A percentile compares a stretch with the other conserved stretches of the same genome.
phyloP scores from a whole-genome alignment of 75 land plant species.

The Ceratopteris richardii region DNA sequence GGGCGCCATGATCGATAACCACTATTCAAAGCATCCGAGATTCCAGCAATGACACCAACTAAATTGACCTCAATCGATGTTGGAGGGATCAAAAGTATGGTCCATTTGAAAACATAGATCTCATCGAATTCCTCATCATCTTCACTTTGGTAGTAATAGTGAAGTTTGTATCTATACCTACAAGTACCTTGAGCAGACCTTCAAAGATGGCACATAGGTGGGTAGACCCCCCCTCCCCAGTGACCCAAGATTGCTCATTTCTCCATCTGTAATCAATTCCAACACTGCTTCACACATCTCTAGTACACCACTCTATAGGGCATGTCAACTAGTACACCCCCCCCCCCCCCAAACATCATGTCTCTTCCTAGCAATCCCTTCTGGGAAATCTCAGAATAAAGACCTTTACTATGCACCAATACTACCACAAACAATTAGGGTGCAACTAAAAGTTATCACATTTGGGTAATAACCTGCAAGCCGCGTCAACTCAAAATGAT shows the following conservation, averaged over 20 bases:
- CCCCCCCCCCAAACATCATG: too few species aligned
- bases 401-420: too few species aligned
- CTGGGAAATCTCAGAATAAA: too few species aligned
- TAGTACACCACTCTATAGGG: conserved; percentile 50
- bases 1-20: conserved; percentile 66
- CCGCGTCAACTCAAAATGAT: too few species aligned
- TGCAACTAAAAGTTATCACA: too few species aligned
- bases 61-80: conserved; percentile 52
- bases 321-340: too few species aligned
- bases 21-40: conserved; percentile 56
- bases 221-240: conserved; percentile 51
- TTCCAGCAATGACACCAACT: conserved; percentile 59
- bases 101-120: conserved; percentile 58
- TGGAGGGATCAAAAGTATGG: conserved; percentile 49
- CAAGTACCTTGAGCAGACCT: conserved; percentile 50
- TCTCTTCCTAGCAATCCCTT: too few species aligned
- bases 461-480: too few species aligned
- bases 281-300: conserved; percentile 61
- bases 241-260: conserved; percentile 68
- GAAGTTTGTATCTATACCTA: conserved; percentile 59
- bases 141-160: conserved; percentile 47
- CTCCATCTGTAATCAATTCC: conserved; percentile 74
- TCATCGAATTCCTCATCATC: conserved; percentile 57
- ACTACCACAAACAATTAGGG: too few species aligned
- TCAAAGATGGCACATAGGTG: conserved; percentile 56